A percentile compares a stretch with the other conserved stretches of the same genome.
These are phyloP conservation scores for Hyaloscypha bicolor DNA, from an alignment of 495 filamentous ascomycete species.

Conservation along the genomic window DNA sequence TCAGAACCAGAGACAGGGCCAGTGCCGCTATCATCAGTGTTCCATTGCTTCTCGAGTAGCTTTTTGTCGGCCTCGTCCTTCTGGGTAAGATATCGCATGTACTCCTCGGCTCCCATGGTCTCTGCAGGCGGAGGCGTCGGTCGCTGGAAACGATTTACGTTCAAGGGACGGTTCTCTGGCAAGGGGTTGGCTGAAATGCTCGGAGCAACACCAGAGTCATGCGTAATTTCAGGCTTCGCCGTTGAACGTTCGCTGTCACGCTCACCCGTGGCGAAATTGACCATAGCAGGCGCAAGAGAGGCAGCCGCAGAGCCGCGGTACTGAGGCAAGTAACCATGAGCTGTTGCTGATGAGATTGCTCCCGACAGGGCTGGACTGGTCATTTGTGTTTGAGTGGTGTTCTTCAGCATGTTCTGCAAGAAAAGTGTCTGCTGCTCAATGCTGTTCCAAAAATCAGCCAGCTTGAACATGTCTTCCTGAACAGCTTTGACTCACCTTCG, in stretches of 20 bases:
- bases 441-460: constrained; percentile 16
- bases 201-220: neutral
- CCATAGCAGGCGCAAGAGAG: constrained; percentile 31
- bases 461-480: neutral
- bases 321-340: constrained; percentile 33
- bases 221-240: constrained; percentile 7
- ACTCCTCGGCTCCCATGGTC: constrained; percentile 23
- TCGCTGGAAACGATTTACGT: constrained; percentile 1
- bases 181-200: constrained; percentile 3
- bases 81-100: constrained; percentile 23
- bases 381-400: constrained; percentile 23
- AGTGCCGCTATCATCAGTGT: constrained; percentile 16
- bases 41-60: constrained; percentile 18
- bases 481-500: constrained; percentile 20
- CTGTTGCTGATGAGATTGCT: constrained; percentile 32
- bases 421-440: constrained; percentile 27
- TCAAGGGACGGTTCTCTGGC: constrained; percentile 18
- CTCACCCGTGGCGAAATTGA: constrained; percentile 10
- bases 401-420: constrained; percentile 33
- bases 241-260: constrained; percentile 7
- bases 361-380: constrained; percentile 26
- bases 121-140: constrained; percentile 1
- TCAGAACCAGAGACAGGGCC: constrained; percentile 20
- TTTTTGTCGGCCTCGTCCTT: constrained; percentile 28
- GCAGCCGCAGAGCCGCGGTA: constrained; percentile 34